phyloP scores from a whole-genome alignment of 352 stramenopile species.

The Globisporangium middletonii region DNA sequence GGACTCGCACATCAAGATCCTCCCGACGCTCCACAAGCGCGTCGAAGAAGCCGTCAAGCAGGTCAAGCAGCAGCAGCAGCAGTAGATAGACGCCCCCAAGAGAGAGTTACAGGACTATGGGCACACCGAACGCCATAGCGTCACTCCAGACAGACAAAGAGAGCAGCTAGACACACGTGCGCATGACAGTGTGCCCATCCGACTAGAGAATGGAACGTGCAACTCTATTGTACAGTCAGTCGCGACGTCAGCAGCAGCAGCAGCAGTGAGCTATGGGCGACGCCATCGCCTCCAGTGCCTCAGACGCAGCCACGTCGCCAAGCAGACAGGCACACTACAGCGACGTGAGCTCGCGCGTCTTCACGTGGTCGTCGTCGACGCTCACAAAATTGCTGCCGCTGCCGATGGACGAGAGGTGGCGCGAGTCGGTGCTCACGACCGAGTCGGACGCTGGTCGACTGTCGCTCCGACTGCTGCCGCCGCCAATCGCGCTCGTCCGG shows the following conservation, averaged over 20 bases:
- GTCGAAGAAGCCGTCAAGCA: conserved; percentile 70
- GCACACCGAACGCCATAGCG: no score
- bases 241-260: background rate
- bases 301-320: no score
- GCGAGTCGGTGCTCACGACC: conserved; percentile 9
- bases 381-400: conserved; percentile 34
- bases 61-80: conserved; percentile 35
- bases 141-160: no score
- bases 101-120: no score
- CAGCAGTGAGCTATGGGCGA: no score
- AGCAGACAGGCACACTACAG: conserved; percentile 9
- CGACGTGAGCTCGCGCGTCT: conserved; percentile 17
- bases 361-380: conserved; percentile 9
- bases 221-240: background rate
- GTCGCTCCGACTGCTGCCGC: background rate
- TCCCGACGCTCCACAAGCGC: conserved; percentile 68
- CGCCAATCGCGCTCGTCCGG: background rate
- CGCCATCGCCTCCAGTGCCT: no score
- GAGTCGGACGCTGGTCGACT: conserved; percentile 6
- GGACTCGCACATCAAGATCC: conserved; percentile 68
- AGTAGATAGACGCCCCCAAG: conserved; percentile 11
- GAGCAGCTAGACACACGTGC: no score
- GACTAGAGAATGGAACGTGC: background rate
- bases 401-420: conserved; percentile 33
- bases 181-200: no score